Evolutionary conservation across 1,284 basidiomycete genomes (phyloP), one percentile per base, ranked within the genome.

Genomic region (Ganoderma lucidum): DNA sequence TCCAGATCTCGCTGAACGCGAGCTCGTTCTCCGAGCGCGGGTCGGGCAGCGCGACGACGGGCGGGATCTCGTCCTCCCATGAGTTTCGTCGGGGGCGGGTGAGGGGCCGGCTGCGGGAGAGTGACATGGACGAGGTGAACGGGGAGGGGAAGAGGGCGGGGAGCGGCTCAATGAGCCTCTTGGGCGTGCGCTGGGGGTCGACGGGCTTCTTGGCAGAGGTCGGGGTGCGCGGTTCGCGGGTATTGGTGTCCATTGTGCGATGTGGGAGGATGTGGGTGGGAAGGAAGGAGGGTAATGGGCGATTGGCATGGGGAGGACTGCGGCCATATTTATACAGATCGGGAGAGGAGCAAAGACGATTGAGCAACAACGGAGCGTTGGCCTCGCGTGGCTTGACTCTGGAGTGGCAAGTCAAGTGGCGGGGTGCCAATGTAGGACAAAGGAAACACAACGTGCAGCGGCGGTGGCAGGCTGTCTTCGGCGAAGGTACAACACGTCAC

Each of bases 21-120:
- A 72, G 23, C 30, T 48, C 44, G 14, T 63, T 41, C 19, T 67
- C 62, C 17, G 62, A 42, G 30, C 71, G 69, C 15, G 71, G 71
- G 56, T 72, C 71, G 15, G 68, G 66, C 12, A 70, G 69, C 39
- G 66, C 30, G 48, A 35, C 37, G n/a, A 72, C 67, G 0, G 61
- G n/a, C n/a, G 53, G 55, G 3, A 62, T 56, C 37, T 67, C 67
- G 59, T 70, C 68, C 23, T 64, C 71, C 64, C 69, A 72, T 1
- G 71, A 70, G 44, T 68, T 72, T 2, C 65, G 55, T 6, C 70
- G 39, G 3, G 67, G 55, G 5, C 70, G 59, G 39, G 48, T 53
- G 23, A 14, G 2, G 39, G 39, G 39, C 6, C 48, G n/a, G 3
- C n/a, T 53, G 1, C 56, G 17, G 10, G 37, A 39, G 17, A 6